phyloP scores from a whole-genome alignment of 352 stramenopile species.

The Globisporangium viniferum region DNA sequence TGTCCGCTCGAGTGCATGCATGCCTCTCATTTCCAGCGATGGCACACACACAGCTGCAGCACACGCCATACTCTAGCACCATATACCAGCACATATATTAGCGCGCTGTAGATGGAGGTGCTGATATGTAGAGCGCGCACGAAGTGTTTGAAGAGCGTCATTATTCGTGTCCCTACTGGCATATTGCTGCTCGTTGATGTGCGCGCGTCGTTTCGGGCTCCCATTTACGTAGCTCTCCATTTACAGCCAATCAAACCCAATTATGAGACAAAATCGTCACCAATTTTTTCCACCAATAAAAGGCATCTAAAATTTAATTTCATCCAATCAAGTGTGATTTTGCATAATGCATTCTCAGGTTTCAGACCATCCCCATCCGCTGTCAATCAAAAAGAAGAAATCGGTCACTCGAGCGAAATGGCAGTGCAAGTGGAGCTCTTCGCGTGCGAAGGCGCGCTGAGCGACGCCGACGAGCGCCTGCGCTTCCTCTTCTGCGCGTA shows the following conservation, averaged over 20 bases:
- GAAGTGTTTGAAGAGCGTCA: background rate
- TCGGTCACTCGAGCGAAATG: background rate
- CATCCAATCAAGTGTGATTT: background rate
- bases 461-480: conserved; percentile 24
- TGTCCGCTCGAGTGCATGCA: background rate
- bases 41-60: background rate
- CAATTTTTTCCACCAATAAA: background rate
- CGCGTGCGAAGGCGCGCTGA: conserved; percentile 36
- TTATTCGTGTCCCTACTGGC: background rate
- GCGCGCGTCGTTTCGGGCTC: conserved; percentile 2
- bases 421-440: conserved; percentile 27
- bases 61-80: background rate
- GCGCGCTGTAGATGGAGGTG: background rate
- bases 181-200: background rate
- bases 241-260: conserved; percentile 6
- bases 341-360: background rate
- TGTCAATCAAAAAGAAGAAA: background rate
- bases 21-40: background rate
- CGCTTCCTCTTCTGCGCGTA: conserved; percentile 36
- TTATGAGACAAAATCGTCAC: background rate
- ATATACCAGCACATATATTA: background rate
- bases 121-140: background rate
- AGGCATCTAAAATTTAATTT: background rate
- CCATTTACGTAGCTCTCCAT: background rate
- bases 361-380: background rate